phyloP scores from a whole-genome alignment of 306 rosid species.

The cucumber (Cucumis sativus) region Cucumber_9930_V3 NC_026657.2:29425501-29426000 shows the following conservation, averaged over 20 bases:
- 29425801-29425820: slow-evolving; percentile 36
- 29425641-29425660: slow-evolving; percentile 26
- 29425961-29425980: slow-evolving; percentile 42
- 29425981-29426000: slow-evolving; percentile 56
- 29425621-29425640: slow-evolving; percentile 42
- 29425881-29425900: slow-evolving; percentile 44
- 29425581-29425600: slow-evolving; percentile 26
- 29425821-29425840: slow-evolving; percentile 27
- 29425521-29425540: slow-evolving; percentile 33
- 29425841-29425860: slow-evolving; percentile 47
- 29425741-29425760: slow-evolving; percentile 19
- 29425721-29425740: slow-evolving; percentile 28
- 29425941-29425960: slow-evolving; percentile 40
- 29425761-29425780: slow-evolving; percentile 20
- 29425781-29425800: slow-evolving; percentile 28
- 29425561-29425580: slow-evolving; percentile 65
- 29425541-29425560: slow-evolving; percentile 64
- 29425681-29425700: slow-evolving; percentile 43
- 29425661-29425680: slow-evolving; percentile 71
- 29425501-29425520: slow-evolving; percentile 84
- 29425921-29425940: slow-evolving; percentile 56
- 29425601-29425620: slow-evolving; percentile 26
- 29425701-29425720: slow-evolving; percentile 25
- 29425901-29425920: slow-evolving; percentile 33
- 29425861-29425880: slow-evolving; percentile 47